A percentile compares a stretch with the other conserved stretches of the same genome.
phyloP scores from a whole-genome alignment of 768 basidiomycete species.

The Xerocomellus dryophilus region DNA sequence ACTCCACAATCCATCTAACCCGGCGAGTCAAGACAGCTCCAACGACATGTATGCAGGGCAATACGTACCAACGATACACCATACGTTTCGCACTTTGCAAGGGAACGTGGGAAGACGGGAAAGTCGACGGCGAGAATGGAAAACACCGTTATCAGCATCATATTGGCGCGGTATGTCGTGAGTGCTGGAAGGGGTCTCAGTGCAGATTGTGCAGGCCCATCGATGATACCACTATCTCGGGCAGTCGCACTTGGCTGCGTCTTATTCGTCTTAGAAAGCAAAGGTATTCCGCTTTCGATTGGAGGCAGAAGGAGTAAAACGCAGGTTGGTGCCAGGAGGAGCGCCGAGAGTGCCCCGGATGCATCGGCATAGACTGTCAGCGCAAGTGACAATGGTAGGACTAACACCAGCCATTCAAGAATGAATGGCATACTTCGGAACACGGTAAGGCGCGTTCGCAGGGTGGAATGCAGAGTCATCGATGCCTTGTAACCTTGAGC shows the following conservation, averaged over 20 bases:
- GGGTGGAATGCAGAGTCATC: constrained; percentile 63
- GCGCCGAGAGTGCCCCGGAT: constrained; percentile 49
- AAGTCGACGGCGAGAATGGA: constrained; percentile 97
- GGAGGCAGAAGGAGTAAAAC: constrained; percentile 45
- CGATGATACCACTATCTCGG: background rate
- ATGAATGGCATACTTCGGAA: constrained; percentile 38
- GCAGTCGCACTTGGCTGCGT: background rate
- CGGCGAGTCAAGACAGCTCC: background rate
- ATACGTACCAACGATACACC: constrained; percentile 84
- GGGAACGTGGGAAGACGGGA: constrained; percentile 78
- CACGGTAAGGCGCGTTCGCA: constrained; percentile 47
- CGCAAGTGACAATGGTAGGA: constrained; percentile 75
- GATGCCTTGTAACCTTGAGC: constrained; percentile 52
- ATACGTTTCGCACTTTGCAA: constrained; percentile 93
- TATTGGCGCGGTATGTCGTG: constrained; percentile 86
- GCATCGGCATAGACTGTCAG: constrained; percentile 71
- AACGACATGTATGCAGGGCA: background rate
- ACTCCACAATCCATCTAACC: constrained; percentile 95
- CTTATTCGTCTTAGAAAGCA: constrained; percentile 44
- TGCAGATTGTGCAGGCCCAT: background rate
- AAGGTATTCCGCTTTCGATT: constrained; percentile 42
- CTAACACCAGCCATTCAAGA: constrained; percentile 61
- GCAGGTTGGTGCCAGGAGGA: constrained; percentile 45
- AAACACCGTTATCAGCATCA: constrained; percentile 90
- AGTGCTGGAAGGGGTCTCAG: constrained; percentile 64